Evolutionary conservation across 2,329 filamentous ascomycete genomes (phyloP).

Genomic region (Mycosphaerella sp.): DNA sequence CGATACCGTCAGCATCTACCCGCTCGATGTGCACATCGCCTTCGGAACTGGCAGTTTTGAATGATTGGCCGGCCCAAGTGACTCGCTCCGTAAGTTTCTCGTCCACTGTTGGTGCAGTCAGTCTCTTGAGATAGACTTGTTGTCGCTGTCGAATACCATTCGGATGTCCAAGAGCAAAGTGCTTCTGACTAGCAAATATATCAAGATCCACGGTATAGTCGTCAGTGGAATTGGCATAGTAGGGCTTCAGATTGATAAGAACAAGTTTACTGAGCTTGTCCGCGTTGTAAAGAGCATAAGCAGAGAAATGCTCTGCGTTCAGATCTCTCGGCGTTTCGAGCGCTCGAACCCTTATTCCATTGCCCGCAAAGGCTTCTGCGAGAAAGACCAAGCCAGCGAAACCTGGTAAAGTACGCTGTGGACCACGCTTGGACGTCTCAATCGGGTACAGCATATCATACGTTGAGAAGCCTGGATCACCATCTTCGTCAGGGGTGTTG

Average conservation of each 20-base stretch:
- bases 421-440: conserved; percentile 23
- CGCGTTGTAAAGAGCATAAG: conserved; percentile 26
- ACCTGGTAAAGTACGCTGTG: conserved; percentile 26
- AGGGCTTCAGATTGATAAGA: conserved; percentile 28
- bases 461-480: conserved; percentile 28
- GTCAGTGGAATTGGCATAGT: conserved; percentile 27
- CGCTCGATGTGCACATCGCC: conserved; percentile 21
- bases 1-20: conserved; percentile 19
- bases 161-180: neutral
- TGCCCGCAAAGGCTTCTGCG: conserved; percentile 28
- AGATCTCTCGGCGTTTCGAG: conserved; percentile 21
- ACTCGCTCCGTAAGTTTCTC: conserved; percentile 24
- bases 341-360: conserved; percentile 22
- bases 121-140: conserved; percentile 23
- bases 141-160: neutral
- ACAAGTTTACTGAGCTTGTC: conserved; percentile 27
- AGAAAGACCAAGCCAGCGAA: conserved; percentile 28
- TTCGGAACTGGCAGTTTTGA: conserved; percentile 20
- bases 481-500: conserved; percentile 27
- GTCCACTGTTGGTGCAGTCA: conserved; percentile 27
- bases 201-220: conserved; percentile 24
- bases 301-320: conserved; percentile 25
- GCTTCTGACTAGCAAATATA: conserved; percentile 9
- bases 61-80: conserved; percentile 30
- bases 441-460: conserved; percentile 29